Percentiles rank a stretch among this genome's conserved stretches.
These are phyloP conservation scores for Neoboletus subvelutipes DNA, from an alignment of 768 basidiomycete genomes.

Conservation along the genomic window DNA sequence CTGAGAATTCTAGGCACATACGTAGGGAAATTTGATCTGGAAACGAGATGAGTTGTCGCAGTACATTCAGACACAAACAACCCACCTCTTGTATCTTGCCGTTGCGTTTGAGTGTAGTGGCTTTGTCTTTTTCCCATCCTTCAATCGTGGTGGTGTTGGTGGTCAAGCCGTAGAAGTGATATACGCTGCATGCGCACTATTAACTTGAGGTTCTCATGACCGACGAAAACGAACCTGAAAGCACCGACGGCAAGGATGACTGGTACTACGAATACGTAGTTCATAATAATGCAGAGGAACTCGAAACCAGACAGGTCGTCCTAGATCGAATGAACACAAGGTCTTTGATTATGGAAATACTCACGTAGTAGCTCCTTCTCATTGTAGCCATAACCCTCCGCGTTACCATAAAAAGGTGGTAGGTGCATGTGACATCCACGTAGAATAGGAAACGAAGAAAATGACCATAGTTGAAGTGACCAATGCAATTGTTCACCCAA, in stretches of 20 bases:
- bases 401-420: slow-evolving; percentile 84
- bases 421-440: slow-evolving; percentile 86
- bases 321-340: slow-evolving; percentile 38
- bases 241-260: slow-evolving; percentile 85
- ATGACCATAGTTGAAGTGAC: slow-evolving; percentile 86
- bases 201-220: slow-evolving; percentile 8
- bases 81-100: slow-evolving; percentile 82
- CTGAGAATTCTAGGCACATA: slow-evolving; percentile 35
- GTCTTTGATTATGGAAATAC: slow-evolving; percentile 15
- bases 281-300: slow-evolving; percentile 83
- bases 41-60: slow-evolving; percentile 1
- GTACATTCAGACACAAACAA: not conserved
- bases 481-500: slow-evolving; percentile 94
- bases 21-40: slow-evolving; percentile 92
- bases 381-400: slow-evolving; percentile 54
- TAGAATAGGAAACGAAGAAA: slow-evolving; percentile 91
- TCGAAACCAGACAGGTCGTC: slow-evolving; percentile 66
- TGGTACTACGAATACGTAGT: slow-evolving; percentile 82
- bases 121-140: slow-evolving; percentile 97
- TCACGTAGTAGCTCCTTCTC: slow-evolving; percentile 50
- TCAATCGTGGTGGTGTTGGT: slow-evolving; percentile 95
- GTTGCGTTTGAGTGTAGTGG: slow-evolving; percentile 75
- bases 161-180: slow-evolving; percentile 76
- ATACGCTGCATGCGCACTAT: slow-evolving; percentile 54
- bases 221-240: slow-evolving; percentile 62